Evolutionary conservation across 1,284 basidiomycete species (phyloP).

Genomic region (Phenoliferia sp.): DNA sequence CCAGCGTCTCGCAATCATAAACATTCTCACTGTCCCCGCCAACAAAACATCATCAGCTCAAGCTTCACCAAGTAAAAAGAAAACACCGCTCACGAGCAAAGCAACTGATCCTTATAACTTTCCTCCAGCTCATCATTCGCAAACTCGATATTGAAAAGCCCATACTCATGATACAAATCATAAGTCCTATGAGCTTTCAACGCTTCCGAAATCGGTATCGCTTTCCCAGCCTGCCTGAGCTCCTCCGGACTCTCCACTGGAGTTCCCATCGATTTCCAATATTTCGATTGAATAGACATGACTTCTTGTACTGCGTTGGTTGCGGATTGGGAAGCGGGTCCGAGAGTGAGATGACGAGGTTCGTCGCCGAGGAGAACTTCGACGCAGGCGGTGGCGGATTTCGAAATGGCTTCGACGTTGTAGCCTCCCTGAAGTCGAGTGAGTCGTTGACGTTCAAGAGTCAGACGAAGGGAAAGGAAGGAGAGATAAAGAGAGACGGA

Average conservation of each 20-base stretch:
- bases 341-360: constrained; percentile 64
- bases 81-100: constrained; percentile 65
- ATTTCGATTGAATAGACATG: constrained; percentile 75
- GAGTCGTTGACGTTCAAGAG: too few species aligned
- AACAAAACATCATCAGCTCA: background rate
- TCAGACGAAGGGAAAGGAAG: constrained; percentile 5
- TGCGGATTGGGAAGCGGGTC: constrained; percentile 68
- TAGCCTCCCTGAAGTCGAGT: constrained; percentile 75
- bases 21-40: constrained; percentile 57
- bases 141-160: constrained; percentile 75
- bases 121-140: constrained; percentile 60
- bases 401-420: constrained; percentile 81
- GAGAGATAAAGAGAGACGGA: constrained; percentile 40
- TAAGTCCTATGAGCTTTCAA: constrained; percentile 78
- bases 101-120: constrained; percentile 69
- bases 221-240: constrained; percentile 27
- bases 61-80: background rate
- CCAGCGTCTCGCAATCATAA: constrained; percentile 55
- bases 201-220: constrained; percentile 47
- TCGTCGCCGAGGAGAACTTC: constrained; percentile 78
- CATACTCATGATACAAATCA: constrained; percentile 64
- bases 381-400: constrained; percentile 80
- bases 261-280: constrained; percentile 71
- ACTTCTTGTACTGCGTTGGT: constrained; percentile 85
- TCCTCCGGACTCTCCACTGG: constrained; percentile 21